A percentile compares a stretch with the other conserved stretches of the same genome.
Evolutionary conservation across 2,329 filamentous ascomycete species (phyloP).

Genomic region (Thelonectria rubi): DNA sequence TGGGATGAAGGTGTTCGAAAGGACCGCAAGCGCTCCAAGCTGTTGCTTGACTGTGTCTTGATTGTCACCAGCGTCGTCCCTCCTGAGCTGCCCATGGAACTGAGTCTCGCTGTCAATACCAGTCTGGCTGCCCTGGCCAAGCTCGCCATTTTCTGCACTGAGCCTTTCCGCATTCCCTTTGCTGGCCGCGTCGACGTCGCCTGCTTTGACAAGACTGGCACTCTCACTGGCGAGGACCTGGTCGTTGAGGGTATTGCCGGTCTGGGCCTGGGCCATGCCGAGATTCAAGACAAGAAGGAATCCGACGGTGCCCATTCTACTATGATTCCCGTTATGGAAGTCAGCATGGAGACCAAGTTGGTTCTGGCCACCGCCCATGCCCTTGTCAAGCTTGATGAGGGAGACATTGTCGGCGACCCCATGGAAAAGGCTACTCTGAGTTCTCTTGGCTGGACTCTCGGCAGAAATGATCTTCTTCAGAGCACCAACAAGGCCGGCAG

Average conservation of each 20-base stretch:
- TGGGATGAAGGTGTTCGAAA: slow-evolving; percentile 96
- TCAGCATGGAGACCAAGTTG: slow-evolving; percentile 84
- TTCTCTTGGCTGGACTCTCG: slow-evolving; percentile 92
- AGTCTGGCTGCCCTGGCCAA: slow-evolving; percentile 94
- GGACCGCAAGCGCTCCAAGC: slow-evolving; percentile 96
- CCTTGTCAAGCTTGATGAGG: slow-evolving; percentile 94
- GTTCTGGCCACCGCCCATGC: slow-evolving; percentile 96
- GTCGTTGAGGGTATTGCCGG: slow-evolving; percentile 98
- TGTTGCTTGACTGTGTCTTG: slow-evolving; percentile 94
- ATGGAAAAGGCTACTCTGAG: slow-evolving; percentile 97
- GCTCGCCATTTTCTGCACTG: slow-evolving; percentile 97
- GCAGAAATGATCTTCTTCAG: slow-evolving; percentile 83
- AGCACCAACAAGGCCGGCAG: slow-evolving; percentile 58
- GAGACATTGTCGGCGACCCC: slow-evolving; percentile 95
- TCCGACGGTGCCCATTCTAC: slow-evolving; percentile 84
- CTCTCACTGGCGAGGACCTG: slow-evolving; percentile 93
- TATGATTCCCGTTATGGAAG: slow-evolving; percentile 75
- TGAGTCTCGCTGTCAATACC: slow-evolving; percentile 97
- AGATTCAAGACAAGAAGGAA: slow-evolving; percentile 72
- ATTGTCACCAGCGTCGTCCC: slow-evolving; percentile 98
- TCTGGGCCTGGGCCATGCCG: slow-evolving; percentile 75
- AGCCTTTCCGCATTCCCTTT: slow-evolving; percentile 97
- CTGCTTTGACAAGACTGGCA: slow-evolving; percentile 99
- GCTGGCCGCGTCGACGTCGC: slow-evolving; percentile 95
- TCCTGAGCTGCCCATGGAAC: slow-evolving; percentile 98